A percentile compares a stretch with the other conserved stretches of the same genome.
Evolutionary conservation across 73 alveolate species (phyloP).

Genomic region (Stentor coeruleus): DNA sequence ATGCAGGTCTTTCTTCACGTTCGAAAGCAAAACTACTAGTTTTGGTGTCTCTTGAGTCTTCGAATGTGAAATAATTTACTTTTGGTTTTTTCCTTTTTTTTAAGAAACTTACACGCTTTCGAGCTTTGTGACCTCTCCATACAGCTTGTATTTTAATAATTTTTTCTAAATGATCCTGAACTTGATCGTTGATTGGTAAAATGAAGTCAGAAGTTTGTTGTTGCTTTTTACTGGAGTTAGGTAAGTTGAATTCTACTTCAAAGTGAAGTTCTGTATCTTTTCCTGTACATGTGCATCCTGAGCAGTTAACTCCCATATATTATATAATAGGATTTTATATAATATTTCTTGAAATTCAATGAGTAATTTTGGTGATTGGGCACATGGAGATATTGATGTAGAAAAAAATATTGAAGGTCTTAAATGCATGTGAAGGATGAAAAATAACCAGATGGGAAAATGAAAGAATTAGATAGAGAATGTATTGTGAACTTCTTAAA

Average conservation of each 20-base stretch:
- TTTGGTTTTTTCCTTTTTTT: background rate
- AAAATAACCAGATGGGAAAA: too few species aligned
- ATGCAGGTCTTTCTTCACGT: slow-evolving; percentile 59
- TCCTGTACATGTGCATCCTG: background rate
- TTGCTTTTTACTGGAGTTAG: background rate
- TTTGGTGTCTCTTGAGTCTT: slow-evolving; percentile 47
- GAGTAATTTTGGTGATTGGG: too few species aligned
- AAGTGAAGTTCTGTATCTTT: background rate
- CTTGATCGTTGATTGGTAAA: background rate
- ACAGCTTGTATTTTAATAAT: slow-evolving; percentile 40
- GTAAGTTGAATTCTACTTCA: background rate
- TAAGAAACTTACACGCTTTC: background rate
- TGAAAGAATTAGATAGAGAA: too few species aligned
- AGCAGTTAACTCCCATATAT: slow-evolving; percentile 1
- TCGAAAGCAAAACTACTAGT: slow-evolving; percentile 14
- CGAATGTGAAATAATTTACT: slow-evolving; percentile 44
- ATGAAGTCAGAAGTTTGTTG: background rate
- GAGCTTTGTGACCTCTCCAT: slow-evolving; percentile 38
- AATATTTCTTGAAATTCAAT: too few species aligned
- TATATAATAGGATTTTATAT: too few species aligned
- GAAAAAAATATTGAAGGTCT: too few species aligned
- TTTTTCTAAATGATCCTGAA: background rate
- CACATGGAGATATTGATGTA: too few species aligned
- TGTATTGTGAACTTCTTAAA: too few species aligned
- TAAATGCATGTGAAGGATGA: too few species aligned